Evolutionary conservation across 768 basidiomycete genomes (phyloP), one percentile per base, ranked within the genome.

Genomic region (Suillus bovinus): DNA sequence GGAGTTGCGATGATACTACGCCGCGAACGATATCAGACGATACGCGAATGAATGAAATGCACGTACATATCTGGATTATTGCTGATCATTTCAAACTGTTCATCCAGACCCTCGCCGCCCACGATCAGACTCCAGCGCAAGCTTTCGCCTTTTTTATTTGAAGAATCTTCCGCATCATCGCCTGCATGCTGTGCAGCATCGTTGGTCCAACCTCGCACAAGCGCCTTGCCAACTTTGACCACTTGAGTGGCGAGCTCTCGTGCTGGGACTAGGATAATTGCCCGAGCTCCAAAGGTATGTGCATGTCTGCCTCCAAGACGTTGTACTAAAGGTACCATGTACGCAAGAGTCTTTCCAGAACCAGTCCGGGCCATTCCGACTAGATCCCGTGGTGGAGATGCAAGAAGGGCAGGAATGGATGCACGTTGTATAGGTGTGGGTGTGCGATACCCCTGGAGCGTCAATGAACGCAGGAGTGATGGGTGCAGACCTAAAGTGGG

Each of bases 291-390:
- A 66, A 94, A 94, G 0, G 86, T 78, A 13, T 87, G 83, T 1
- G 87, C 82, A 71, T 97, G 95, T 39, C 87, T 80, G 10, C 93
- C 92, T 7, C 90, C 86, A 9, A 99, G 84, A 52, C 93, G 84
- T 61, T 96, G 91, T 0, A 97, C 81, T 17, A 99, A 83, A 56
- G 97, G 97, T 29, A 99, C 79, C 82, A 99, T 86, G 73, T 96
- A 99, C 22, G 96, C 96, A 39, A 99, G 84, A 11, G 96, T 96
- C 78, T 99, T 99, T 63, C 97, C 97, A 2, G 95, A 97, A 46
- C 97, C 97, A 5, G 97, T 99, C 41, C 97, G 85, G 41, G 97
- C 96, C 97, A 99, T 99, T 46, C 94, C 96, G 16, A 99, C 94
- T 16, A 99, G 86, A 76, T 97, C 96, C 58, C 91, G 82, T 10